Evolutionary conservation across 2,329 filamentous ascomycete species (phyloP), one percentile per base, ranked within the genome.

Genomic region (Alternaria novae-zelandiae): DNA sequence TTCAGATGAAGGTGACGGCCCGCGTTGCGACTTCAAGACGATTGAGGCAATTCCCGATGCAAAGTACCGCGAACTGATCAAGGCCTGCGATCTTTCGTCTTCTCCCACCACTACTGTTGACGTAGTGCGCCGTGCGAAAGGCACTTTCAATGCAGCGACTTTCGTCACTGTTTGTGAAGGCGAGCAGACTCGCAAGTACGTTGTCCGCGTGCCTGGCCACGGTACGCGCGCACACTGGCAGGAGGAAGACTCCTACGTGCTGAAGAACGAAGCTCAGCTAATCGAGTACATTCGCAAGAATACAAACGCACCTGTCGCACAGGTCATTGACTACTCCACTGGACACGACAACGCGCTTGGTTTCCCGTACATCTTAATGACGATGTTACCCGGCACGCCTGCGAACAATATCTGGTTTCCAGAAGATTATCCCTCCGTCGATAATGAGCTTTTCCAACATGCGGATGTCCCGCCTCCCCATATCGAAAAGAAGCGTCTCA

Each of bases 341-440:
- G 47, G 59, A 5, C 41, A 66, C 6, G 36, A 65, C 11, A 73
- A 70, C 45, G 53, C 32, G 6, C 64, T 74, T 23, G 47, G 59
- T 5, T 65, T 61, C 4, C 72, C 72, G 4, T 73, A 65, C 28
- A 67, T 70, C 21, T 12, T 73, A 5, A 70, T 72, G 67, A 57
- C 45, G 2, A 56, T 41, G 43, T 6, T 68, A 15, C 15, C 60
- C 8, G 65, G 70, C 12, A 41, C 58, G 17, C 46, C 59, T 9
- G 58, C 67, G 13, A 61, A 17, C 25, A 65, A n/a, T 45, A 17
- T 30, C 41, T 55, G 59, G 25, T 70, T 61, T 21, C 49, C 49
- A 15, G 49, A 51, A 32, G 49, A 32, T 10, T 51, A 51, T 30
- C 49, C 28, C 5, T 51, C 15, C 17, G 65, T 72, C 46, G 45